Percentiles rank a stretch among this genome's conserved stretches.
Conservation (phyloP, 1,139 yeast genomes). For the Blastobotrys raffinosifermentans region DNA sequence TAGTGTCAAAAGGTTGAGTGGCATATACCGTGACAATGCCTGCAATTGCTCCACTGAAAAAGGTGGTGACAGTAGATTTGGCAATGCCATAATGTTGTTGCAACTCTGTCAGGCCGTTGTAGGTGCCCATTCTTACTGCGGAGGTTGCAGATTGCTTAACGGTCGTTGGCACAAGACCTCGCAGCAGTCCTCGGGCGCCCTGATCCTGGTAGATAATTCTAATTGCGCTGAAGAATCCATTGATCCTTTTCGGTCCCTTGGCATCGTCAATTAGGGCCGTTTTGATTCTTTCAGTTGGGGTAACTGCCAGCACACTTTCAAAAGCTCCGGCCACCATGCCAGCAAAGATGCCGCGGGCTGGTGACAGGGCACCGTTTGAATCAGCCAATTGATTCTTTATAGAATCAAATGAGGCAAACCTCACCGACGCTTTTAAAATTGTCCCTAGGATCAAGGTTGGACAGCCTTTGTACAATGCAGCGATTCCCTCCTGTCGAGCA, state of each 20-base stretch:
- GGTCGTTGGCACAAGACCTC: slow-evolving; percentile 4
- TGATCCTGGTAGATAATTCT: too few relatives aligned
- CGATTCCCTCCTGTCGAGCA: slow-evolving; percentile 6
- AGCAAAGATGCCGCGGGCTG: slow-evolving; percentile 7
- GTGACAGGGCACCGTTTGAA: slow-evolving; percentile 3
- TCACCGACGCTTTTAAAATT: slow-evolving; percentile 9
- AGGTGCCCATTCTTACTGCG: slow-evolving; percentile 5
- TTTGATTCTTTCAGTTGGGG: slow-evolving; percentile 10
- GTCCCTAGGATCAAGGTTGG: slow-evolving; percentile 9
- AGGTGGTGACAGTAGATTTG: slow-evolving; percentile 1
- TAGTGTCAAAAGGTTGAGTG: slow-evolving; percentile 6
- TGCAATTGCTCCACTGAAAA: slow-evolving; percentile 2
- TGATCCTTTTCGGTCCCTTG: slow-evolving; percentile 2
- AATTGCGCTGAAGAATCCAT: slow-evolving; percentile 3
- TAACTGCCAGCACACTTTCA: slow-evolving; percentile 9
- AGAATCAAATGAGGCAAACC: slow-evolving; percentile 9
- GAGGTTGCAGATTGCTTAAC: slow-evolving; percentile 3
- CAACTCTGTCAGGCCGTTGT: slow-evolving; percentile 3
- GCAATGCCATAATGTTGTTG: slow-evolving; percentile 2
- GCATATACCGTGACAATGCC: slow-evolving; percentile 6
- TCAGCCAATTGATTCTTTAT: slow-evolving; percentile 6
- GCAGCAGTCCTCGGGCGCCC: slow-evolving; percentile 1
- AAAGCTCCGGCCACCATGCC: slow-evolving; percentile 10
- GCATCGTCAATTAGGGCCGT: slow-evolving; percentile 10
- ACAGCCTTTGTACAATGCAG: slow-evolving; percentile 9